Base-by-base conservation (phyloP, 192 early-diverging fungal species). In the Allomyces macrogynus region DNA sequence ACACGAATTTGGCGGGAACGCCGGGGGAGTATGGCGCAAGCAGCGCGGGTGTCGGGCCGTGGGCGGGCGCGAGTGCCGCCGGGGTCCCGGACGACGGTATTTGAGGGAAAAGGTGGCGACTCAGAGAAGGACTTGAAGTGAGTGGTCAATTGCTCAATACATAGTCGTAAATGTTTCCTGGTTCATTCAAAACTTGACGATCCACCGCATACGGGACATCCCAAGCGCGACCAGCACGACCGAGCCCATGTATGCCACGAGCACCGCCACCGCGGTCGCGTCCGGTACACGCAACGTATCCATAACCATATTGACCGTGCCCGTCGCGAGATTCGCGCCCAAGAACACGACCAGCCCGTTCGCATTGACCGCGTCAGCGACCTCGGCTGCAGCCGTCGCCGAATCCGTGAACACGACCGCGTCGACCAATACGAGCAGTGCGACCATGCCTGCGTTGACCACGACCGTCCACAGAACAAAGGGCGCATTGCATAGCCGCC, bases 251-350 rank as follows among this genome's bases (percentile, higher is more conserved):
- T 90, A 88, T 2, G 67, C 67, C 0, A 67, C 67, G 64, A 83
- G 69, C 22, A 88, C 76, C 2, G 62, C 60, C 57, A 79, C 67
- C 0, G 86, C 71, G 27, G 74, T 44, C 24, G 65, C 16, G 8
- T 69, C 67, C 0, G 72, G 65, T 20, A 80, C 76, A 40, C 79
- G 76, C 23, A 97, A 74, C 8, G 95, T 97, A 65, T 89, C 75
- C 14, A 90, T 72, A 1, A 80, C 71, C 67, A 95, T 68, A 73
- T 97, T 97, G 10, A 91, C 76, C 1, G 83, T 24, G 3, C 95
- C 95, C 0, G 95, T 97, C 60, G 91, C 67, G 7, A 95, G 44
- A 69, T 97, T 97, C 23, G 88, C 94, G 43, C 95, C 63, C 40
- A 97, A 70, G 72, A 97, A 97, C 16, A 85, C 77, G 5, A 81